phyloP scores from a whole-genome alignment of 1,284 basidiomycete genomes.

The Tilletia indica region DNA sequence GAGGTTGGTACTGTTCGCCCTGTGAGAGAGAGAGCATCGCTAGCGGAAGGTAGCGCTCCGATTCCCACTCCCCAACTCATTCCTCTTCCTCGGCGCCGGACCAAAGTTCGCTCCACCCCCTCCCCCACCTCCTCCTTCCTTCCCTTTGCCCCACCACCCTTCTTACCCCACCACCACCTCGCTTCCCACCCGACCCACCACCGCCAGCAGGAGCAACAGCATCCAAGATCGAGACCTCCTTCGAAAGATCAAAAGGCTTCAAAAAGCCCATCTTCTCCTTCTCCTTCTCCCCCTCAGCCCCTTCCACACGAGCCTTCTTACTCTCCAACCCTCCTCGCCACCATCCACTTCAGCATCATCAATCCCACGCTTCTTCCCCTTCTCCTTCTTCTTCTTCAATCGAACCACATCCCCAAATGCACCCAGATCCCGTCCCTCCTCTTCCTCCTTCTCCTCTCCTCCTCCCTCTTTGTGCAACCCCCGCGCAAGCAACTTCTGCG shows the following conservation, averaged over 20 bases:
- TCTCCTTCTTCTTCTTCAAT: slow-evolving; percentile 16
- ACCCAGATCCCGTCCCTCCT: not conserved
- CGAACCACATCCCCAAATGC: not conserved
- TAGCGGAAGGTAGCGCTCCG: slow-evolving; percentile 17
- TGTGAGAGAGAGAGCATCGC: not conserved
- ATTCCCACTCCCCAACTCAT: slow-evolving; percentile 22
- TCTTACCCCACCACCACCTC: not conserved
- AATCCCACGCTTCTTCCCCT: slow-evolving; percentile 9
- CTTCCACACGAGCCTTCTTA: not conserved
- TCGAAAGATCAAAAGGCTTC: slow-evolving; percentile 14
- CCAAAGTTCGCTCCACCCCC: slow-evolving; percentile 8
- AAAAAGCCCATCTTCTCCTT: not conserved
- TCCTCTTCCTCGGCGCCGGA: slow-evolving; percentile 19
- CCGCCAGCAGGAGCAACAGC: not conserved
- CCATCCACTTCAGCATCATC: not conserved
- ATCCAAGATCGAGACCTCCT: slow-evolving; percentile 15
- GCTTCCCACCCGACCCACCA: not conserved
- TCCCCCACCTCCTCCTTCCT: not conserved
- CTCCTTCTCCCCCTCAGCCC: not conserved
- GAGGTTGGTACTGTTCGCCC: no score
- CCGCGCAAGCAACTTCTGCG: slow-evolving; percentile 13
- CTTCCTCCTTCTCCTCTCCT: not conserved
- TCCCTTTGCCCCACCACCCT: not conserved
- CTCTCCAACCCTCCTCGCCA: not conserved
- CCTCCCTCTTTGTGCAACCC: not conserved